Conservation (phyloP, 1,139 yeast species). For the Debaryomyces nepalensis region DNA sequence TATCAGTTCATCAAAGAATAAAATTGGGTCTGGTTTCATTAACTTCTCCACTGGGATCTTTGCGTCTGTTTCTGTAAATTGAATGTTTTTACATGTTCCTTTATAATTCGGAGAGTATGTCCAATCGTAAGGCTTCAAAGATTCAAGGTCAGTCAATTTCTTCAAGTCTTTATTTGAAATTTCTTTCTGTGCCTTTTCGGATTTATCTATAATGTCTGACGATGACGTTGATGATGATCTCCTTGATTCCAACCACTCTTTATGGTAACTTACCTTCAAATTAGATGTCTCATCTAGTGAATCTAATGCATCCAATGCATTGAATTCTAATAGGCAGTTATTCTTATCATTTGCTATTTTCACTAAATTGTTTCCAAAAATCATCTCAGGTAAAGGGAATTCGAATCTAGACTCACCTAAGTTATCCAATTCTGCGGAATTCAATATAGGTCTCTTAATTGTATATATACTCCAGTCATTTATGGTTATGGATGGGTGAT, state of each 20-base stretch:
- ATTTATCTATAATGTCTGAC: constrained; percentile 25
- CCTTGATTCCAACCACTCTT: constrained; percentile 81
- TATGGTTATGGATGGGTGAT: constrained; percentile 67
- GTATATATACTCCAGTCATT: constrained; percentile 81
- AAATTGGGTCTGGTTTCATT: constrained; percentile 78
- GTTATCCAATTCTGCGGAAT: constrained; percentile 71
- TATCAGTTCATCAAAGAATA: constrained; percentile 86
- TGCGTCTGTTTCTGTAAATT: constrained; percentile 28
- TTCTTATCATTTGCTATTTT: constrained; percentile 46
- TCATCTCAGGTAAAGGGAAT: constrained; percentile 96
- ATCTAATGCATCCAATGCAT: constrained; percentile 80
- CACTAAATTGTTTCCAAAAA: constrained; percentile 87
- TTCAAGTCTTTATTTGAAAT: constrained; percentile 35
- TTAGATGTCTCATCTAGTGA: constrained; percentile 52
- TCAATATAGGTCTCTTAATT: constrained; percentile 75
- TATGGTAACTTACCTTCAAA: constrained; percentile 78
- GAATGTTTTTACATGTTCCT: constrained; percentile 52
- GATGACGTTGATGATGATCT: constrained; percentile 32
- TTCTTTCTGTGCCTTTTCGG: constrained; percentile 35
- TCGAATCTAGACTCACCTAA: constrained; percentile 63
- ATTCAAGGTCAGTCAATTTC: constrained; percentile 46
- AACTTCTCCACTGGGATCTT: constrained; percentile 72
- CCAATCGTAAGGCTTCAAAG: constrained; percentile 88
- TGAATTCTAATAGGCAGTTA: constrained; percentile 62
- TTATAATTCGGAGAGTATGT: constrained; percentile 83